A percentile compares a stretch with the other conserved stretches of the same genome.
Conservation (phyloP, 179 eudicot species). For the Silene coronaria region DNA sequence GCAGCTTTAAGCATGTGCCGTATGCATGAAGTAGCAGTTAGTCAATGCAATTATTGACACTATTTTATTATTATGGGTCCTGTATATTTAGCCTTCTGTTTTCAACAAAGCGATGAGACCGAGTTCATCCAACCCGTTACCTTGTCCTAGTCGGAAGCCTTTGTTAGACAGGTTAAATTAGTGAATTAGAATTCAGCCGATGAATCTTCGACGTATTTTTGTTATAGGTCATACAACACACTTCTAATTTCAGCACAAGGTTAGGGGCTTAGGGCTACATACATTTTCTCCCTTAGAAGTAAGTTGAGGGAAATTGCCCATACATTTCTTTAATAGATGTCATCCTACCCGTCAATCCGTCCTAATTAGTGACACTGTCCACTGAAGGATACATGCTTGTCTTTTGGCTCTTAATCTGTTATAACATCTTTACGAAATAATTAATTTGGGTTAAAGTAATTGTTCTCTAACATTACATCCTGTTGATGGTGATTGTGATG, state of each 20-base stretch:
- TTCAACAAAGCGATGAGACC: not conserved
- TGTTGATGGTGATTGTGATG: slow-evolving; percentile 9
- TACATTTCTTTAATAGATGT: not conserved
- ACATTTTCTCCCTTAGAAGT: not conserved
- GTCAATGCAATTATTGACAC: not conserved
- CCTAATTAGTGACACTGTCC: not conserved
- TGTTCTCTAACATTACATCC: not conserved
- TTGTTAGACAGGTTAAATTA: not conserved
- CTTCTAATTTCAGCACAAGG: not conserved
- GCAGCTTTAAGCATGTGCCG: not conserved
- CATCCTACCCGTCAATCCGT: not conserved
- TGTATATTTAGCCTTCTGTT: not conserved
- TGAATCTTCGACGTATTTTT: not conserved
- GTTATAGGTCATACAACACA: not conserved
- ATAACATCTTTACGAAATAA: not conserved
- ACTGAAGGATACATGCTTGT: not conserved
- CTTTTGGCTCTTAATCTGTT: not conserved
- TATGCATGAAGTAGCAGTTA: not conserved
- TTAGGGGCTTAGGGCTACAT: not conserved
- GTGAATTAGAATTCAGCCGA: not conserved
- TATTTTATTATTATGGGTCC: not conserved
- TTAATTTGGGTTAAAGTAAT: slow-evolving; percentile 1
- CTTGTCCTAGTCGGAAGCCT: not conserved
- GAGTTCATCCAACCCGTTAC: not conserved
- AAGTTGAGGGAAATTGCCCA: not conserved